Evolutionary conservation across 495 filamentous ascomycete genomes (phyloP), one percentile per base, ranked within the genome.

Genomic region (Penicillium taxi): DNA sequence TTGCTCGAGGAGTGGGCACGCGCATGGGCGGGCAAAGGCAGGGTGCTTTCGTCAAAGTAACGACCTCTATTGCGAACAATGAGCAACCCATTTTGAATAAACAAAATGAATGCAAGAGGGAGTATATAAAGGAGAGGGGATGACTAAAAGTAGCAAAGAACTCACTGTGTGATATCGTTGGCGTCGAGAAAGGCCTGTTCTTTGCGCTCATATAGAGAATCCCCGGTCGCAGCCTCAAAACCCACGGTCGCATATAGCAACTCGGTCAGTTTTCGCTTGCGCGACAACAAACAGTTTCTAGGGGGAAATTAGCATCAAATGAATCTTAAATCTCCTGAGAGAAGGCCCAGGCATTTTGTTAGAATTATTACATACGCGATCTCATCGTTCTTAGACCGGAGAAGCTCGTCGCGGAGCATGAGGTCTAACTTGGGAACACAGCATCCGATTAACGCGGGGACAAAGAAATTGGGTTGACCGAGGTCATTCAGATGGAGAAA

Each of bases 231-330:
- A 61, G 62, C 61, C 51, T 57, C 56, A 47, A 62, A 59, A 39
- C 58, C 57, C 46, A 72, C 63, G 54, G 70, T 73, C 55, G 67
- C 64, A 61, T 61, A 64, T 67, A 80, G 89, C 49, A 94, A 74
- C 66, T 86, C 82, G 50, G 76, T 78, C 54, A 94, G 67, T 64
- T 89, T 89, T 58, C 82, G 79, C 72, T 87, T 85, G 53, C 84
- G 81, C 66, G 81, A 82, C 64, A 61, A 64, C 67, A 78, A 72
- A 73, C 80, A 81, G 70, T 72, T 75, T 71, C 84, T 89, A 57
- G 37, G 13, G 24, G 7, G 56, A 64, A 58, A 63, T 56, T 56
- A 69, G 59, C 55, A 47, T 19, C 35, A 46, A 47, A 44, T 46
- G 35, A 22, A 47, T 44, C 53, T 26, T 31, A 45, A 41, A 29